Evolutionary conservation across 2,329 filamentous ascomycete genomes (phyloP), one percentile per base, ranked within the genome.

Genomic region (Phyllosticta capitalensis): DNA sequence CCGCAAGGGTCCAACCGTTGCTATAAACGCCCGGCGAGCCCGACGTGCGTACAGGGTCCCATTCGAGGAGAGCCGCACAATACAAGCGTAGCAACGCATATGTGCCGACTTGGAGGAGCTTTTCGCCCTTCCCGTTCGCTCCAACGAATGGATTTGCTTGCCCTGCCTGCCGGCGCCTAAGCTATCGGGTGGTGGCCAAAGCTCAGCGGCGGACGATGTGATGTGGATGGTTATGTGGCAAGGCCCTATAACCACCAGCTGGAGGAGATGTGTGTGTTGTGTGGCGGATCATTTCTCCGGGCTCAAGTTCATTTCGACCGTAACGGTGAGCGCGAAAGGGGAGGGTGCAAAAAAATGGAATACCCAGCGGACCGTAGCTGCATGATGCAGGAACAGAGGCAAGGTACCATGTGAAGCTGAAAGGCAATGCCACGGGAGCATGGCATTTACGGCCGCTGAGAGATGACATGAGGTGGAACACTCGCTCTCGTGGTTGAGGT

Each of bases 371-470:
- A n/a, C 17, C 14, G 38, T 6, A 45, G 38, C 38, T 45, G 38
- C 38, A 45, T 45, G 38, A 45, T 45, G 38, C 38, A 45, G 38
- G 38, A 52, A 52, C 50, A 26, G 20, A 26, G 52, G 52, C 28
- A 54, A 38, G 20, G 52, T 9, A 21, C 26, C 28, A 54, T 28
- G 10, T 19, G 56, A 59, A 59, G 56, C 56, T 59, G 56, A 59
- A 59, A 59, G 51, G 24, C 26, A 38, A 54, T 58, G 56, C 56
- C 38, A 45, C 38, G n/a, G 1, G 14, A n/a, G 38, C 38, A 45
- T 45, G 38, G 45, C 56, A 50, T 38, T 54, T 52, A 58, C 56
- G 56, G 56, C 50, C 56, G 56, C 56, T 19, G 56, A 54, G 33
- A 48, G 52, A 54, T 52, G 52, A 45, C 54, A 52, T 52, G 56